Evolutionary conservation across 331 rosid genomes (phyloP).

Genomic region (Cydonia oblonga): DNA sequence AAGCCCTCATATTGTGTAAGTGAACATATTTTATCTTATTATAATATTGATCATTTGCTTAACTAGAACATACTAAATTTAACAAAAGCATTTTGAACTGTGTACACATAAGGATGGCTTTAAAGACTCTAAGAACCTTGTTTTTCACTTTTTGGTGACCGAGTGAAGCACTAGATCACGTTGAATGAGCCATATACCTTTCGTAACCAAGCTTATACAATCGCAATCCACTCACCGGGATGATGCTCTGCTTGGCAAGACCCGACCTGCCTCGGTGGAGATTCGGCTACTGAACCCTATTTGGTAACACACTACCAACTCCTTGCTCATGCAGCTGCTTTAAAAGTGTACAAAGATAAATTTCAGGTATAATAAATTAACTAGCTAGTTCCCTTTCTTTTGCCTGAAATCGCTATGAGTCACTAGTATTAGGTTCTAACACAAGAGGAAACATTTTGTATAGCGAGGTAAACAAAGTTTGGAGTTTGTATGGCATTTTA

Average conservation of each 20-base stretch:
- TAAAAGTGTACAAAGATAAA: slow-evolving; percentile 1
- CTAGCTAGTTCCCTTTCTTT: not conserved
- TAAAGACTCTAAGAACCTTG: slow-evolving; percentile 5
- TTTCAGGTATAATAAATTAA: slow-evolving; percentile 1
- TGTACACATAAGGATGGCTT: slow-evolving; percentile 4
- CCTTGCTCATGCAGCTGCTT: slow-evolving; percentile 22
- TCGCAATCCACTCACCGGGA: not conserved
- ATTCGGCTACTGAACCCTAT: slow-evolving; percentile 25
- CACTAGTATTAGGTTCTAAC: not conserved
- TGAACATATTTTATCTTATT: not conserved
- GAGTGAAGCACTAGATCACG: slow-evolving; percentile 27
- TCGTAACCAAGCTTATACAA: slow-evolving; percentile 1
- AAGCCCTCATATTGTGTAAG: slow-evolving; percentile 23
- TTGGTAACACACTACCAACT: slow-evolving; percentile 7
- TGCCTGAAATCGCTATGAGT: not conserved
- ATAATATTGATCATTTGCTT: not conserved
- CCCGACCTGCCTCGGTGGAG: slow-evolving; percentile 12
- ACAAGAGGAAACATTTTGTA: not conserved
- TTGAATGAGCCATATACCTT: slow-evolving; percentile 20
- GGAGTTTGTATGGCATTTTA: not conserved
- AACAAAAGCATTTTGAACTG: not conserved
- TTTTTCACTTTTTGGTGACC: slow-evolving; percentile 15
- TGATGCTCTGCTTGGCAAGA: slow-evolving; percentile 16
- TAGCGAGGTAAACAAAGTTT: not conserved
- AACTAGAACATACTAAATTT: not conserved